Conservation (phyloP, 2,329 filamentous ascomycete species). For the Bertia moriformis region DNA sequence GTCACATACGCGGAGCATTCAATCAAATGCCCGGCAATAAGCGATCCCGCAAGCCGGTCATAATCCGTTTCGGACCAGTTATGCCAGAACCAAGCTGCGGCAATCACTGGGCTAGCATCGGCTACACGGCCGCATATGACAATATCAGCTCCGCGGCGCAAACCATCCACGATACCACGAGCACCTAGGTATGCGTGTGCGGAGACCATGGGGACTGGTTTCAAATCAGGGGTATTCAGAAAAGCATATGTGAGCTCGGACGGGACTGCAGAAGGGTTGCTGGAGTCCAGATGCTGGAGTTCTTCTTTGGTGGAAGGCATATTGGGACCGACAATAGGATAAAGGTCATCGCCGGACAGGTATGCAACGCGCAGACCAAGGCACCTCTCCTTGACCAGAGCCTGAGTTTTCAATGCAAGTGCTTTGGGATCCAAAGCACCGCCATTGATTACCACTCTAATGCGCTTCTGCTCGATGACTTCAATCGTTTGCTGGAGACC, state of each 20-base stretch:
- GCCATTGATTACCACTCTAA: not conserved
- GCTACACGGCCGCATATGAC: conserved; percentile 9
- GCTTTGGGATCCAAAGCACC: not conserved
- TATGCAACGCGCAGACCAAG: not conserved
- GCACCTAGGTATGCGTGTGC: conserved; percentile 21
- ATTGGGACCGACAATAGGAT: not conserved
- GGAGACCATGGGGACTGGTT: not conserved
- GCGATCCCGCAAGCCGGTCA: conserved; percentile 7
- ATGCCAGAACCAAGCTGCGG: conserved; percentile 8
- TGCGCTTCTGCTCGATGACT: not conserved
- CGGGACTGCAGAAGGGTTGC: too few relatives aligned
- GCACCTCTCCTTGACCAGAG: not conserved
- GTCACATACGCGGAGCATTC: conserved; percentile 25
- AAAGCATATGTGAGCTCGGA: not conserved
- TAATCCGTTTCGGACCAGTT: conserved; percentile 6
- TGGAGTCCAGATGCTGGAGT: not conserved
- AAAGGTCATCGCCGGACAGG: not conserved
- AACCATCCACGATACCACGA: conserved; percentile 5
- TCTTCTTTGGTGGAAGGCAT: not conserved
- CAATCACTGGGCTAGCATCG: conserved; percentile 8
- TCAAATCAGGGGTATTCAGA: not conserved
- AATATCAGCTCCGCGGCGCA: conserved; percentile 8
- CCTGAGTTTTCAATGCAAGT: not conserved
- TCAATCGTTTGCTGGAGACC: not conserved
- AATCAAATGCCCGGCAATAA: conserved; percentile 10